Evolutionary conservation across 192 early-diverging fungal species (phyloP).

Genomic region (Backusella luteola): DNA sequence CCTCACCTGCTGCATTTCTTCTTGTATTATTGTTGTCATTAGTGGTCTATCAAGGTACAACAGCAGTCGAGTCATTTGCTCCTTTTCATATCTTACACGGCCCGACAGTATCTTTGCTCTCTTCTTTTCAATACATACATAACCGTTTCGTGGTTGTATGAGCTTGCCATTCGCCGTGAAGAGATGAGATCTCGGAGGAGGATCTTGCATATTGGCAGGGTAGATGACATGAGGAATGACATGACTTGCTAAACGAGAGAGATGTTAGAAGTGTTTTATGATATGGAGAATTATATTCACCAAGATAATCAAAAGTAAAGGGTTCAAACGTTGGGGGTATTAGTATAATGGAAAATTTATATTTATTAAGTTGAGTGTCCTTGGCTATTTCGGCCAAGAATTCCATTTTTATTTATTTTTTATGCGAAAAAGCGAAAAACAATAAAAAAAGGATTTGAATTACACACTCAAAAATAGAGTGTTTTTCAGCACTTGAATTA

Average conservation of each 20-base stretch:
- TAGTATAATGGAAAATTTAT: constrained; percentile 2
- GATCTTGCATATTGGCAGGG: not conserved
- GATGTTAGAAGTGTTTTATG: not conserved
- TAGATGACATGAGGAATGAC: constrained; percentile 10
- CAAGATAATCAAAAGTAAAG: not conserved
- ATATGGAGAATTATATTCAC: not conserved
- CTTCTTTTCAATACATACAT: not conserved
- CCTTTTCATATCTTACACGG: not conserved
- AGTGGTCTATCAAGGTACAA: constrained; percentile 4
- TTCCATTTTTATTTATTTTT: constrained; percentile 1
- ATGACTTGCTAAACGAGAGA: constrained; percentile 1
- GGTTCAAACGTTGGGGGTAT: constrained; percentile 3
- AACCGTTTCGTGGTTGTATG: not conserved
- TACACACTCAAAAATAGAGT: not conserved
- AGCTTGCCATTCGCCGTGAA: not conserved
- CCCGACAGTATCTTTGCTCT: not conserved
- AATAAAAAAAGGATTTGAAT: not conserved
- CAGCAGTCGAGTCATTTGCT: not conserved
- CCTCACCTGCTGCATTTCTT: not conserved
- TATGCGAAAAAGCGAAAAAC: not conserved
- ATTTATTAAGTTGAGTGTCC: not conserved
- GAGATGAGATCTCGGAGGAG: not conserved
- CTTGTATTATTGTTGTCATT: not conserved
- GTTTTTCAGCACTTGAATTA: not conserved
- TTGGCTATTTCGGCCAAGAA: not conserved